Conservation (phyloP, 2,329 filamentous ascomycete genomes). For the Westerdykella aurantiaca region DNA sequence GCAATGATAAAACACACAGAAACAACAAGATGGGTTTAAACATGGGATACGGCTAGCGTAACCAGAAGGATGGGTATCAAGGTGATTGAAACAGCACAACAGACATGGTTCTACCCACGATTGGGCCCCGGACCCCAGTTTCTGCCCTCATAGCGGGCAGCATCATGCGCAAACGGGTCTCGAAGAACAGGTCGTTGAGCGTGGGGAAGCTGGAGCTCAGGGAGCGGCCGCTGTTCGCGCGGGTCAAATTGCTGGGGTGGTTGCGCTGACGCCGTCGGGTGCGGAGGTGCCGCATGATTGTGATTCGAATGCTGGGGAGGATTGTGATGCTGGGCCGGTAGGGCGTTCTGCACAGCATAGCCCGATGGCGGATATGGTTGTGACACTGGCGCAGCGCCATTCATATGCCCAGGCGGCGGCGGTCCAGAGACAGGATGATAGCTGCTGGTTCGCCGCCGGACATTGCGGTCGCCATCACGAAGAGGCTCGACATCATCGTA, state of each 20-base stretch:
- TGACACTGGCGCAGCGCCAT: constrained; percentile 13
- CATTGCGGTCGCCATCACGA: constrained; percentile 31
- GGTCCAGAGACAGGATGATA: constrained; percentile 29
- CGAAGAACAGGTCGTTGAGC: constrained; percentile 12
- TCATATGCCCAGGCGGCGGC: constrained; percentile 17
- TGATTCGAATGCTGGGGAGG: background rate
- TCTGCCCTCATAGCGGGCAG: constrained; percentile 20
- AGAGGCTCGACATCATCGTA: constrained; percentile 20
- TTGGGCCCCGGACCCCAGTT: constrained; percentile 16
- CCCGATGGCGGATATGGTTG: constrained; percentile 15
- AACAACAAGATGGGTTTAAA: no score
- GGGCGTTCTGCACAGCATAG: constrained; percentile 18
- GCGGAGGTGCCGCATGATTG: constrained; percentile 1
- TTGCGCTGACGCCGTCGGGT: constrained; percentile 2
- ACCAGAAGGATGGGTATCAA: no score
- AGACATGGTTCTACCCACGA: constrained; percentile 1
- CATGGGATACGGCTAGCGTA: no score
- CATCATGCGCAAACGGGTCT: constrained; percentile 15
- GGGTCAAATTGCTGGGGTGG: constrained; percentile 11
- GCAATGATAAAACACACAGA: no score
- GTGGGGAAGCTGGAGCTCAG: constrained; percentile 4
- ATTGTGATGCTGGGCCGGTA: constrained; percentile 1
- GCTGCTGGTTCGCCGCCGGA: constrained; percentile 32
- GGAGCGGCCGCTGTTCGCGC: constrained; percentile 9
- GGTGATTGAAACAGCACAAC: no score